Percentiles rank a stretch among this genome's conserved stretches.
Conservation (phyloP, 768 basidiomycete species). For the Boletus sp. region DNA sequence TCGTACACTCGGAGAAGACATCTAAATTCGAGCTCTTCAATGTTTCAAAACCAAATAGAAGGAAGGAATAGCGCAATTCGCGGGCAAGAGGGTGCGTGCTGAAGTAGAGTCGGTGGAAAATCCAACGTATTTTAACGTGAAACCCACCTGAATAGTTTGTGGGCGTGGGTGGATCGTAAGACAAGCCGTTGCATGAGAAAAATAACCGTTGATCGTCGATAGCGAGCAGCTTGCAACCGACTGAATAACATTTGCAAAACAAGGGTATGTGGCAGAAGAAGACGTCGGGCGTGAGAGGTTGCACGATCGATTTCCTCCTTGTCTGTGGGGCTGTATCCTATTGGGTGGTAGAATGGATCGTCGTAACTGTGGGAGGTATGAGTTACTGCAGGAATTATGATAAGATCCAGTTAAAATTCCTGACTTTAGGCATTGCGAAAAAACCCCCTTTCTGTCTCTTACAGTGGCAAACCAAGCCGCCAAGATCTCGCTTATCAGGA, state of each 20-base stretch:
- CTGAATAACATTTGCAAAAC: constrained; percentile 88
- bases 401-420: constrained; percentile 26
- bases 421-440: constrained; percentile 78
- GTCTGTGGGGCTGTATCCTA: constrained; percentile 88
- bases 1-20: constrained; percentile 67
- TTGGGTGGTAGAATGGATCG: constrained; percentile 84
- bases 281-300: constrained; percentile 61
- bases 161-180: constrained; percentile 69
- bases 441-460: constrained; percentile 73
- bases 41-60: constrained; percentile 91
- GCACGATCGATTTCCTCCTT: constrained; percentile 77
- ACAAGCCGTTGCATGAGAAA: constrained; percentile 82
- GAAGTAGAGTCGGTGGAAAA: background rate
- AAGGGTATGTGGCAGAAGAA: constrained; percentile 79
- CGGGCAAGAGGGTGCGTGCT: constrained; percentile 92
- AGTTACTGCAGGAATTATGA: background rate
- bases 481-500: constrained; percentile 80
- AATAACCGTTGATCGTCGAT: constrained; percentile 81
- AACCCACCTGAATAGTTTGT: constrained; percentile 69
- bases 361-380: constrained; percentile 54
- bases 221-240: constrained; percentile 90
- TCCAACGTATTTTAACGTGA: background rate
- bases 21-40: constrained; percentile 87
- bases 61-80: constrained; percentile 84
- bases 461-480: constrained; percentile 87